phyloP scores from a whole-genome alignment of 768 basidiomycete species.

The Lactarius akahatsu region DNA sequence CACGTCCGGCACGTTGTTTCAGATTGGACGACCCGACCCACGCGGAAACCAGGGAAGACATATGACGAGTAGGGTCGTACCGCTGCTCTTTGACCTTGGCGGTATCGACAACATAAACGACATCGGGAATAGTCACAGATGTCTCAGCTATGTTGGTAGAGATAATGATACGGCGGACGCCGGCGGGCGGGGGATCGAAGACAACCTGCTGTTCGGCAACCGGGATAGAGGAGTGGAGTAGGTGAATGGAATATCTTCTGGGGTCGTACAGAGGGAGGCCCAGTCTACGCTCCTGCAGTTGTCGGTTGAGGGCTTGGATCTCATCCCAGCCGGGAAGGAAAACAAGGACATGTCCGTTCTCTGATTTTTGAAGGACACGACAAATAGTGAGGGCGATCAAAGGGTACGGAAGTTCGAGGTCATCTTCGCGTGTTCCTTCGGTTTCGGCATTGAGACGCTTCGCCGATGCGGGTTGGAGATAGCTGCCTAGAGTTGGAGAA shows the following conservation, averaged over 20 bases:
- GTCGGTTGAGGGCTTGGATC: constrained; percentile 68
- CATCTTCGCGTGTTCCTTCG: constrained; percentile 46
- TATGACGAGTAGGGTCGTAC: constrained; percentile 85
- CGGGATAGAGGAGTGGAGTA: constrained; percentile 88
- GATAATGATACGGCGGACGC: constrained; percentile 84
- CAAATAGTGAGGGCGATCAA: constrained; percentile 80
- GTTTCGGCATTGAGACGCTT: constrained; percentile 6
- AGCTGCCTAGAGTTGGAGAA: constrained; percentile 25
- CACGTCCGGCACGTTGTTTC: constrained; percentile 89
- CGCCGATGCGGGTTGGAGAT: constrained; percentile 21
- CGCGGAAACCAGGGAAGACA: constrained; percentile 85
- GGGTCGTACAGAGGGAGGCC: constrained; percentile 62
- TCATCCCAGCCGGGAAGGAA: constrained; percentile 96
- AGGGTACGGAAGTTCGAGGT: constrained; percentile 76
- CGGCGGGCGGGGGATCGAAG: constrained; percentile 75
- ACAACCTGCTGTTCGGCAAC: constrained; percentile 85
- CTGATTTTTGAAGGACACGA: constrained; percentile 68
- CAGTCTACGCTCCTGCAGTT: constrained; percentile 51
- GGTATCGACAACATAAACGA: constrained; percentile 91
- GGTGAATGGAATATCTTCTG: constrained; percentile 63
- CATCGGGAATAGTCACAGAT: constrained; percentile 91
- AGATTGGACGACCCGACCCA: constrained; percentile 92
- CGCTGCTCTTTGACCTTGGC: constrained; percentile 85
- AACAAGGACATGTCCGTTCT: constrained; percentile 85
- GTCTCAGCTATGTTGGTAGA: constrained; percentile 97